Evolutionary conservation across 352 stramenopile species (phyloP), one percentile per base, ranked within the genome.

Genomic region (Globisporangium canariense): DNA sequence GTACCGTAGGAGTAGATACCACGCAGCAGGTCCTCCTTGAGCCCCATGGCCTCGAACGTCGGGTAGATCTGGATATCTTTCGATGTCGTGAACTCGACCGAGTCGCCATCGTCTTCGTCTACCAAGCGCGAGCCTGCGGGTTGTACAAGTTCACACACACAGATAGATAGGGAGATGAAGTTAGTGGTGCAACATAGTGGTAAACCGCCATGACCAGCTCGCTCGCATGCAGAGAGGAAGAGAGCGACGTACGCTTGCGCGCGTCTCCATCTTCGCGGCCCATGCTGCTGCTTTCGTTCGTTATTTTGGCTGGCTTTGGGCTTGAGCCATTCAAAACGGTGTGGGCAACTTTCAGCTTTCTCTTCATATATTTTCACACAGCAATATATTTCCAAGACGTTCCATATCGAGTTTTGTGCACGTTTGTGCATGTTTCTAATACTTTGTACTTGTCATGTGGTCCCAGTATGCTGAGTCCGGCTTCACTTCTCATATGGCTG

Each of bases 11-110:
- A 83, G 74, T 94, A 95, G 43, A 98, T 93, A 41, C 93, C 92
- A 40, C 90, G 79, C 11, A 98, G 75, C 28, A 98, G 73, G 57
- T 98, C 89, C 64, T 98, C 89, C 59, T 97, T 97, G 50, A 98
- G 77, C 14, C 81, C 86, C 87, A 98, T 96, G 30, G 74, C 78
- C 51, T 98, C 91, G 68, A 98, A 98, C 11, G 77, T 94, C n/a
- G 83, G 68, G 61, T 77, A 91, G 49, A 95, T 74, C 22, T 94
- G 81, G 58, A 97, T 85, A 67, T 96, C 88, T 55, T 90, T 91
- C n/a, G 89, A 94, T 46, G 91, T 94, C 46, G 91, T 97, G 65
- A 97, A 97, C 76, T 97, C 91, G 49, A 97, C 79, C 46, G 87
- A 75, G 22, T 91, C 84, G 53, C 74, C 73, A 53, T 82, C 74